Conservation (phyloP, 2,329 filamentous ascomycete species). For the Xylaria sp. region DNA sequence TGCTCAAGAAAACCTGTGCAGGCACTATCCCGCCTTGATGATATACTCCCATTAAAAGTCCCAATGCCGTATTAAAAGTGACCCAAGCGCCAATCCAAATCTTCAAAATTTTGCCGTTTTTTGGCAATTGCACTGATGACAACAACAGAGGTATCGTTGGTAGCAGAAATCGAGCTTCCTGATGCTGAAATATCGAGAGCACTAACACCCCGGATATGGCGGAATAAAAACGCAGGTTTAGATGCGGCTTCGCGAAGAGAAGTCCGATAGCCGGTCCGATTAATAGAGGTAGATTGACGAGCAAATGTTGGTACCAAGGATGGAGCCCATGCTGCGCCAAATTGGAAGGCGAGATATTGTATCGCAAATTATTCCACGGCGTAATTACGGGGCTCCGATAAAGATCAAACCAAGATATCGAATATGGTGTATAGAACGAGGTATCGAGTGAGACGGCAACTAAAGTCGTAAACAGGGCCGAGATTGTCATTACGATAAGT, state of each 20-base stretch:
- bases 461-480: slow-evolving; percentile 73
- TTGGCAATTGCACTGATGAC: slow-evolving; percentile 76
- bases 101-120: slow-evolving; percentile 58
- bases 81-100: slow-evolving; percentile 72
- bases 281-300: slow-evolving; percentile 76
- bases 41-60: slow-evolving; percentile 80
- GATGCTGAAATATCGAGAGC: slow-evolving; percentile 79
- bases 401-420: slow-evolving; percentile 72
- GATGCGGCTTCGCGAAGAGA: slow-evolving; percentile 66
- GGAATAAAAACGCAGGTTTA: slow-evolving; percentile 74
- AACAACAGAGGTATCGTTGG: slow-evolving; percentile 81
- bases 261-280: slow-evolving; percentile 75
- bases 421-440: slow-evolving; percentile 76
- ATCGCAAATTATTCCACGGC: slow-evolving; percentile 79
- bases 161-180: slow-evolving; percentile 81
- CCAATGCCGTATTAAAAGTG: slow-evolving; percentile 74
- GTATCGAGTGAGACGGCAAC: slow-evolving; percentile 86
- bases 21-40: slow-evolving; percentile 84
- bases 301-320: slow-evolving; percentile 79
- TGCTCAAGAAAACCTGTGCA: slow-evolving; percentile 78
- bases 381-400: slow-evolving; percentile 75
- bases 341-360: slow-evolving; percentile 77
- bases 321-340: slow-evolving; percentile 80
- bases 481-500: slow-evolving; percentile 70
- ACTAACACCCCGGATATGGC: slow-evolving; percentile 76